Evolutionary conservation across 1,139 yeast species (phyloP).

Genomic region (Hyphopichia pseudoburtonii): DNA sequence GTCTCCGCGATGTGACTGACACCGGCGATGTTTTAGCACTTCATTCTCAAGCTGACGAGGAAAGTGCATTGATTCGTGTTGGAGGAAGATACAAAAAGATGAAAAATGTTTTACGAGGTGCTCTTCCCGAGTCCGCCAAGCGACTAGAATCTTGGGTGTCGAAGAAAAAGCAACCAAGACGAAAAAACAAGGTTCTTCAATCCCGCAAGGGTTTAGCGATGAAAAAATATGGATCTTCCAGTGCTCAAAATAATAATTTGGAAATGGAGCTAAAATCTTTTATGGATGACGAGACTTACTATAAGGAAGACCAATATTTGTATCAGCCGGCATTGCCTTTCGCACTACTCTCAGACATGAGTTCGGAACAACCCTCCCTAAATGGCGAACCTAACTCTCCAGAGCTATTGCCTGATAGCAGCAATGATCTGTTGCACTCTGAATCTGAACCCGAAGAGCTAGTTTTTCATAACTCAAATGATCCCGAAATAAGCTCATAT

Average conservation of each 20-base stretch:
- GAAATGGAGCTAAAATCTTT: conserved; percentile 6
- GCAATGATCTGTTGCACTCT: background rate
- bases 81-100: conserved; percentile 35
- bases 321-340: background rate
- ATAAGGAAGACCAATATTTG: conserved; percentile 1
- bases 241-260: background rate
- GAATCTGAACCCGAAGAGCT: conserved; percentile 2
- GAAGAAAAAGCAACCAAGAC: conserved; percentile 6
- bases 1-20: background rate
- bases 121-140: conserved; percentile 42
- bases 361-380: no score
- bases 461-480: conserved; percentile 1
- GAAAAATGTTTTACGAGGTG: conserved; percentile 32
- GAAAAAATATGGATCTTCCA: conserved; percentile 15
- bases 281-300: conserved; percentile 8
- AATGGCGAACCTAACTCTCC: no score
- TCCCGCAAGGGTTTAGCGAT: conserved; percentile 40
- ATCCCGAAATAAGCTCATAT: background rate
- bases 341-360: no score
- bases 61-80: conserved; percentile 24
- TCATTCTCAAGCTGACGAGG: conserved; percentile 12
- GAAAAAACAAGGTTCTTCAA: conserved; percentile 10
- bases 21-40: no score
- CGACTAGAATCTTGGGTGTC: conserved; percentile 27
- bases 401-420: no score